Evolutionary conservation across 2,329 filamentous ascomycete species (phyloP).

Genomic region (Sclerotinia sclerotiorum): DNA sequence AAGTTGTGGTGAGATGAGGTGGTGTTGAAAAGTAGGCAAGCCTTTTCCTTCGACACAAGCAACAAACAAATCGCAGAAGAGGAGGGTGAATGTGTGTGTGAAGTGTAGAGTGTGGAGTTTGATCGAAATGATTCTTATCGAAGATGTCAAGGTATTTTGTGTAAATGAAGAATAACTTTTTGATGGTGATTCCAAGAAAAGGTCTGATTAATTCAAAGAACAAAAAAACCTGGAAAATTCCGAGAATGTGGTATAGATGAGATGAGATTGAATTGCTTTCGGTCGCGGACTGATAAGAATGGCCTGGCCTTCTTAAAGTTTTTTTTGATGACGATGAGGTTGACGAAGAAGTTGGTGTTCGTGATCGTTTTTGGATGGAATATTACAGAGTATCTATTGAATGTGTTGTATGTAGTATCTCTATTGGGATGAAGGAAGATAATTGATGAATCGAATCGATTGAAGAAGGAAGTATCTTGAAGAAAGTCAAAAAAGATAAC

Average conservation of each 20-base stretch:
- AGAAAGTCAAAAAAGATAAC: conserved; percentile 3
- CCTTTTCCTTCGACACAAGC: conserved; percentile 6
- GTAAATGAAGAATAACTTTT: conserved; percentile 3
- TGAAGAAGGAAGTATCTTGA: conserved; percentile 7
- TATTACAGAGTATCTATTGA: conserved; percentile 13
- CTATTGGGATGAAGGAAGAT: background rate
- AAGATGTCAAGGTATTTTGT: background rate
- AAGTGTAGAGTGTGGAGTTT: background rate
- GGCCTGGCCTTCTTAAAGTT: background rate
- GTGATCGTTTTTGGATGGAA: background rate
- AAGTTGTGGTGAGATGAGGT: conserved; percentile 5
- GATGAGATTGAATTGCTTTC: background rate
- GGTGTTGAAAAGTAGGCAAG: conserved; percentile 2
- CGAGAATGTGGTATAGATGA: background rate
- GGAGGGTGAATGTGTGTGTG: background rate
- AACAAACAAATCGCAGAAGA: conserved; percentile 15
- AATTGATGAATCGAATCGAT: background rate
- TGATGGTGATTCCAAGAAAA: conserved; percentile 14
- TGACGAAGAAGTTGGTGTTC: background rate
- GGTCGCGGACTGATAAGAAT: conserved; percentile 12
- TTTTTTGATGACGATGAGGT: background rate
- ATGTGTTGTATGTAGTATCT: conserved; percentile 2
- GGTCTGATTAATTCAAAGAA: background rate
- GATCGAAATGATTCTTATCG: conserved; percentile 11
- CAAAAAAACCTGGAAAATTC: background rate